Conservation (phyloP, 345 rosid genomes). For the Litchi chinensis region DNA sequence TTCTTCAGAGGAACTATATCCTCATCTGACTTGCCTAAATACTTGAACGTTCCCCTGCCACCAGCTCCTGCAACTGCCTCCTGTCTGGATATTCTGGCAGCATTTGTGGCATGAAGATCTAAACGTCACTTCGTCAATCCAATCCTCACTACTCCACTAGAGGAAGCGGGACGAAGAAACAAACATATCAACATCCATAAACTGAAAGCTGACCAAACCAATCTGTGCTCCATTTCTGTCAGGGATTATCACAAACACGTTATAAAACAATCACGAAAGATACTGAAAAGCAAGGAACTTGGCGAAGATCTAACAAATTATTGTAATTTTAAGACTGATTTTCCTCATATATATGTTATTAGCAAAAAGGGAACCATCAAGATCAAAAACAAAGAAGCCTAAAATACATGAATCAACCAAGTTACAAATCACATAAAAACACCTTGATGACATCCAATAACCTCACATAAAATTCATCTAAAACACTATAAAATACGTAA, state of each 20-base stretch:
- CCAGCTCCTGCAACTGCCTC: background rate
- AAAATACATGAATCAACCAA: no score
- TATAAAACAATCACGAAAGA: background rate
- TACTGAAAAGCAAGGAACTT: background rate
- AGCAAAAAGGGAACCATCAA: background rate
- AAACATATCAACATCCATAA: slow-evolving; percentile 45
- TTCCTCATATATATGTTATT: no score
- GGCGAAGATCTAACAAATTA: background rate
- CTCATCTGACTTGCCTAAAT: no score
- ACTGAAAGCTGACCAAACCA: slow-evolving; percentile 32
- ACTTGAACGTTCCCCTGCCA: no score
- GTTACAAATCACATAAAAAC: background rate
- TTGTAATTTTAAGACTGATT: background rate
- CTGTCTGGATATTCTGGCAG: slow-evolving; percentile 41
- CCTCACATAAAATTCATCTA: background rate
- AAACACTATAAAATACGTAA: background rate
- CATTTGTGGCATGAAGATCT: slow-evolving; percentile 40
- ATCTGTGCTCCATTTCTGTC: slow-evolving; percentile 40
- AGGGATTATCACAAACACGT: background rate
- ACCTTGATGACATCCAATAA: background rate
- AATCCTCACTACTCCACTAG: slow-evolving; percentile 54
- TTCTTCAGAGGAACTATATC: no score
- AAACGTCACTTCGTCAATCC: slow-evolving; percentile 62
- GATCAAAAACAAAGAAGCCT: no score
- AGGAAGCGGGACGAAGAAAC: slow-evolving; percentile 44